Evolutionary conservation across 805 yeast genomes (phyloP).

Genomic region (Yamadazyma endophytica): DNA sequence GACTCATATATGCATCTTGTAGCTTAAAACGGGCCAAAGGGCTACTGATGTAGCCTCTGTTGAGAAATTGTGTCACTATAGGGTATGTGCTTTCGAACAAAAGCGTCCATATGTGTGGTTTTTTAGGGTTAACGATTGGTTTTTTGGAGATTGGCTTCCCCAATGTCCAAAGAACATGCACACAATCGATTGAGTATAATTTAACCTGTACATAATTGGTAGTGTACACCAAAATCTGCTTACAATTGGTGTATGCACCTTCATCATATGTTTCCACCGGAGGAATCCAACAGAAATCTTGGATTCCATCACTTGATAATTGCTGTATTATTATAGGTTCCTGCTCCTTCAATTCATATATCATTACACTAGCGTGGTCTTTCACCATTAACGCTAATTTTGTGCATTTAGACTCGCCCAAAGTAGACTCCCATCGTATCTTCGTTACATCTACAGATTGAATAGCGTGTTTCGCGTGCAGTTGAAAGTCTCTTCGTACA

Average conservation of each 20-base stretch:
- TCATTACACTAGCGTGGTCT: conserved; percentile 14
- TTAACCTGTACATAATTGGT: conserved; percentile 21
- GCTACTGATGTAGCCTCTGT: conserved; percentile 28
- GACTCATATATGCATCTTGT: conserved; percentile 13
- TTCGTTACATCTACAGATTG: conserved; percentile 1
- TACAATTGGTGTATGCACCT: conserved; percentile 30
- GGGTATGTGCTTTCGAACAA: conserved; percentile 12
- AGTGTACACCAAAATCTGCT: conserved; percentile 30
- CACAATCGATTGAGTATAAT: conserved; percentile 35
- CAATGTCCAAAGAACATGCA: conserved; percentile 26
- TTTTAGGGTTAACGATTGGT: conserved; percentile 9
- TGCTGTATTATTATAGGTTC: conserved; percentile 31
- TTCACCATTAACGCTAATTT: conserved; percentile 29
- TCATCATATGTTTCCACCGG: conserved; percentile 13
- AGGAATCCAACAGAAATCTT: conserved; percentile 31
- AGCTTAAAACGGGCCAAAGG: conserved; percentile 19
- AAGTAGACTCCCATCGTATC: conserved; percentile 10
- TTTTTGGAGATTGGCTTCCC: conserved; percentile 25
- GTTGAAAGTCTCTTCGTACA: no score
- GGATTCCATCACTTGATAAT: conserved; percentile 23
- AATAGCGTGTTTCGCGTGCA: no score
- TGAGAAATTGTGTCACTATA: conserved; percentile 25
- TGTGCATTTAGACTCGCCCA: conserved; percentile 9
- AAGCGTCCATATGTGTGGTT: conserved; percentile 26
- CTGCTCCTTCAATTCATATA: conserved; percentile 17